Evolutionary conservation across 2,329 filamentous ascomycete species (phyloP).

Genomic region (Cladosporium austrohemisphaericum): DNA sequence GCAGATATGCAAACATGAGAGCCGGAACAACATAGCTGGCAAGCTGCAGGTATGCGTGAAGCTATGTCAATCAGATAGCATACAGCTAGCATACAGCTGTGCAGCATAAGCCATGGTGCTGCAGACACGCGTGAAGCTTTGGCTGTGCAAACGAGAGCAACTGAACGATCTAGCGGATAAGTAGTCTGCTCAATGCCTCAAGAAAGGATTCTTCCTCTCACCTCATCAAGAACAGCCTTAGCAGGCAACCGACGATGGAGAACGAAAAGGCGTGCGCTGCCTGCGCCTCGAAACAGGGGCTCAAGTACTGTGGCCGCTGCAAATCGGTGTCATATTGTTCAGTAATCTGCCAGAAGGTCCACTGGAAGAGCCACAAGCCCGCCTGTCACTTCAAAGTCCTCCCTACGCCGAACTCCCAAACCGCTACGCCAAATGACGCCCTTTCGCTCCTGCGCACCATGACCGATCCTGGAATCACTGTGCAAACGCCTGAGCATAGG

Average conservation of each 20-base stretch:
- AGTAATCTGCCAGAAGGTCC: constrained; percentile 49
- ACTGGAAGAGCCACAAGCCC: constrained; percentile 52
- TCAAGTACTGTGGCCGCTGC: constrained; percentile 15
- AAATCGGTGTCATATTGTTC: constrained; percentile 46
- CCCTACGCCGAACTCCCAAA: not conserved
- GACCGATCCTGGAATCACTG: not conserved
- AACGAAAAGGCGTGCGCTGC: not conserved
- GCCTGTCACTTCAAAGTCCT: constrained; percentile 20
- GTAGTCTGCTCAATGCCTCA: not conserved
- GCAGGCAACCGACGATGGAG: not conserved
- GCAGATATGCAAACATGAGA: no score
- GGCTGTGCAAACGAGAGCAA: not conserved
- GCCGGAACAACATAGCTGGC: no score
- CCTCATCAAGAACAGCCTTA: no score
- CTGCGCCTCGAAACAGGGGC: not conserved
- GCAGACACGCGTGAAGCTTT: constrained; percentile 14
- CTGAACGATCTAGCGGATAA: not conserved
- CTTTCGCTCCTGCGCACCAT: not conserved
- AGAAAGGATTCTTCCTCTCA: not conserved
- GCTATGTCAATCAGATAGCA: no score
- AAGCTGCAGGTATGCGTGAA: no score
- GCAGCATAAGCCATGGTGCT: no score
- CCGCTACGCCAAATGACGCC: not conserved
- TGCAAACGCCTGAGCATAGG: not conserved
- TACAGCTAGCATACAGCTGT: no score